Evolutionary conservation across 2,329 filamentous ascomycete genomes (phyloP), one percentile per base, ranked within the genome.

Genomic region (Aureobasidium namibiae): DNA sequence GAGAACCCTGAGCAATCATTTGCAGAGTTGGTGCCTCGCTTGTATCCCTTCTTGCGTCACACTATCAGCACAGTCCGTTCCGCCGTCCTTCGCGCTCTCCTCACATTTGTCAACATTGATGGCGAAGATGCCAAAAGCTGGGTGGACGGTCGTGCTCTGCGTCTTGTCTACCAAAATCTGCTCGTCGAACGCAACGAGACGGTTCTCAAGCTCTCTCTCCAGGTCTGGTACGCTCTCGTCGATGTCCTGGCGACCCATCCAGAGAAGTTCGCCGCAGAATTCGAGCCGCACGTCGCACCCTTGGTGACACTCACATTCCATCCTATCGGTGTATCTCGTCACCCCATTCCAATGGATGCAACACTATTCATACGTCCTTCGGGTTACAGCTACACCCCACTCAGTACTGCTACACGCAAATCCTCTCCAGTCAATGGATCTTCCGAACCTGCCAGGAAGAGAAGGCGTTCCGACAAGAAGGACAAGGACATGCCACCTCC

Each of bases 51-150:
- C 79, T 77, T 99, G 45, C 87, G 94, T 60, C 94, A 99, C 72
- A 99, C 95, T 7, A 97, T 99, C 67, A 96, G 91, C 1, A 96
- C 89, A 59, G 94, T 99, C 50, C 89, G 94, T 56, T 87, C 92
- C 41, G 92, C 94, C 10, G 94, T 99, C 4, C 80, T 99, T 48
- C 90, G 95, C 67, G 94, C 94, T 36, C 79, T 99, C 31, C 84
- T 92, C 67, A 99, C 94, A 0, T 99, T 99, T 74, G 83, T 96
- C 66, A 87, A 90, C 65, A 86, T 99, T 23, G 89, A 92, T 62
- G 86, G 86, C 56, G 84, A 89, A 59, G 82, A 81, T 29, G 90
- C 89, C 8, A 87, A 90, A 68, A 89, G 90, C 33, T 99, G 94
- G 95, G 85, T 97, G 42, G 91, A 90, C 68, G 92, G 92, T 64